phyloP scores from a whole-genome alignment of 192 early-diverging fungal genomes.

The Coemansia sp. region DNA sequence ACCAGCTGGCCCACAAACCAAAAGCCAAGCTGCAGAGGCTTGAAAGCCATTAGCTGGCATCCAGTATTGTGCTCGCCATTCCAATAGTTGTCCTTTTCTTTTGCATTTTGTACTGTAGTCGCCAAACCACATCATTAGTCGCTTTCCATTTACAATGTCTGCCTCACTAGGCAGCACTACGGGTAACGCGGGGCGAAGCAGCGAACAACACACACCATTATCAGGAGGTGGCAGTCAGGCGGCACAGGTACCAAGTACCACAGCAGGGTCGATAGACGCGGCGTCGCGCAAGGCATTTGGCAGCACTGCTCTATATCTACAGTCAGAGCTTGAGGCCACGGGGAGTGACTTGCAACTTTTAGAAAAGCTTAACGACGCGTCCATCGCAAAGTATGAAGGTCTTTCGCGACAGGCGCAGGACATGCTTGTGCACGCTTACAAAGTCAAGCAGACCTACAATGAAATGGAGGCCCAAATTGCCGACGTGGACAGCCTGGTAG shows the following conservation, averaged over 20 bases:
- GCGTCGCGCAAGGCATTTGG: constrained; percentile 36
- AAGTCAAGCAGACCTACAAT: constrained; percentile 47
- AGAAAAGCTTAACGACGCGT: constrained; percentile 46
- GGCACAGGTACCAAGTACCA: not conserved
- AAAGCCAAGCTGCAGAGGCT: no score
- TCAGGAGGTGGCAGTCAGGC: no score
- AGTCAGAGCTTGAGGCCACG: constrained; percentile 42
- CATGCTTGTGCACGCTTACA: constrained; percentile 49
- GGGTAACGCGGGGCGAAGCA: no score
- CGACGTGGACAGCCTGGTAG: constrained; percentile 26
- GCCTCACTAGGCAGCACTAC: no score
- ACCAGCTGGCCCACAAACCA: not conserved
- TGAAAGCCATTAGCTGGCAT: no score
- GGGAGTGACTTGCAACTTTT: constrained; percentile 32
- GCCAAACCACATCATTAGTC: no score
- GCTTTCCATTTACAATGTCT: no score
- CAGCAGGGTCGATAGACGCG: constrained; percentile 7
- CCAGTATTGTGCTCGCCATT: no score
- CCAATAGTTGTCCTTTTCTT: no score
- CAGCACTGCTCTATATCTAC: constrained; percentile 39
- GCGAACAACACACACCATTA: no score
- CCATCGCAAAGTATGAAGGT: constrained; percentile 46
- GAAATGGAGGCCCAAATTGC: constrained; percentile 45
- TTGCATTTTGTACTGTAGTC: no score
- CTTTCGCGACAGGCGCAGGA: constrained; percentile 49